Evolutionary conservation across 2,329 filamentous ascomycete species (phyloP).

Genomic region (Penicillium concentricum): DNA sequence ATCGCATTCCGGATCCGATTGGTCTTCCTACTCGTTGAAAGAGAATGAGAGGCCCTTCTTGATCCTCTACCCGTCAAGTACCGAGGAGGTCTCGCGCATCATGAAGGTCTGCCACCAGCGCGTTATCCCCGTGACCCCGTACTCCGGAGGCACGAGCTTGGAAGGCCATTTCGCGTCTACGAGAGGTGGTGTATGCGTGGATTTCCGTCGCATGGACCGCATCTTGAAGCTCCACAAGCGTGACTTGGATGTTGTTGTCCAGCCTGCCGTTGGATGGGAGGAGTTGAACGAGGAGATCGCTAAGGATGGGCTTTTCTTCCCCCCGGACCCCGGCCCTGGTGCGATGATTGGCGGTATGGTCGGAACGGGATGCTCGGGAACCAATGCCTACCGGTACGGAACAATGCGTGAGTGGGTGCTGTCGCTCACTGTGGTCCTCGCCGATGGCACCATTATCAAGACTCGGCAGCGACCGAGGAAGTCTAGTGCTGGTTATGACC

Average conservation of each 20-base stretch:
- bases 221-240: constrained; percentile 74
- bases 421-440: constrained; percentile 80
- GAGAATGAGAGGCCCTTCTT: constrained; percentile 51
- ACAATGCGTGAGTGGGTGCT: constrained; percentile 96
- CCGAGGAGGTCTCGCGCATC: constrained; percentile 79
- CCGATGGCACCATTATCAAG: constrained; percentile 86
- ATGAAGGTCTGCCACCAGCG: constrained; percentile 85
- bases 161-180: constrained; percentile 88
- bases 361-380: constrained; percentile 61
- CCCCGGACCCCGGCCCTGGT: constrained; percentile 84
- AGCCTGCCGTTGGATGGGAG: constrained; percentile 86
- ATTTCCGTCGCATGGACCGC: constrained; percentile 82
- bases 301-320: constrained; percentile 79
- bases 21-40: constrained; percentile 55
- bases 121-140: constrained; percentile 80
- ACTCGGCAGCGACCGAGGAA: constrained; percentile 85
- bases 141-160: constrained; percentile 82
- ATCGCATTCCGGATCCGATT: constrained; percentile 61
- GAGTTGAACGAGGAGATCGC: constrained; percentile 73
- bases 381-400: constrained; percentile 88
- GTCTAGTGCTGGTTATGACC: constrained; percentile 86
- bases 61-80: constrained; percentile 73
- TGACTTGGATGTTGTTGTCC: constrained; percentile 73
- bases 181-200: constrained; percentile 77
- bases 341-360: constrained; percentile 82